Base-by-base conservation (phyloP, 1,284 basidiomycete genomes). In the Fomitopsis pinicola region DNA sequence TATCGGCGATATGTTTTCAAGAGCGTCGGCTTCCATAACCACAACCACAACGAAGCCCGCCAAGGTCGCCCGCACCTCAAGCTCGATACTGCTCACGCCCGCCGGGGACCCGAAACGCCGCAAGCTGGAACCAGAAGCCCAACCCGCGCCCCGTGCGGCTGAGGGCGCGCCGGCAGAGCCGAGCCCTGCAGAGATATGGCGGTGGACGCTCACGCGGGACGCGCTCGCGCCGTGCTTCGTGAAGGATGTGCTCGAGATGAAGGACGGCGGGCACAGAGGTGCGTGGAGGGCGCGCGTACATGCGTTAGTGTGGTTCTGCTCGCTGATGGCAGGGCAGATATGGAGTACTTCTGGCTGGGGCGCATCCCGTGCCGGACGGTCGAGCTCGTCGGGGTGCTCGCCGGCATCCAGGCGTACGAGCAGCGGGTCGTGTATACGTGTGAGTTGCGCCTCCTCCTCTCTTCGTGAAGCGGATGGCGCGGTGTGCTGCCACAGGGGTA, bases 341-440 rank as follows among this genome's bases (percentile, higher is more conserved):
- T 68, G 55, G 85, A 87, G 61, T 88, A 86, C 66, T 91, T 81
- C 71, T 87, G 87, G 87, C 74, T 92, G 10, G 87, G 87, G 10
- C 74, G 84, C n/a, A 78, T 87, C 1, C 90, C 89, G 3, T 91
- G 88, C 71, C 77, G 89, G 14, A 83, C 73, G 0, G 83, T 89
- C 10, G 73, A 76, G 30, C 67, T 91, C 2, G 78, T 87, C 9
- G 89, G 85, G 1, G 71, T 89, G 57, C 72, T 91, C 6, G 84
- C 91, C 1, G 88, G 84, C 2, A 72, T 88, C 5, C 79, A 82
- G 59, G 72, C 77, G 0, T 85, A 83, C 61, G 89, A 91, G 62
- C 80, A 78, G 65, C 80, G 81, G 38, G 76, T 83, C 12, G 67
- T 85, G 0, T 91, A 91, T 68, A 77, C 80, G 1, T 67, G 88